Percentiles rank a stretch among this genome's conserved stretches.
phyloP scores from a whole-genome alignment of 2,329 filamentous ascomycete genomes.

The Whalleya microplaca region DNA sequence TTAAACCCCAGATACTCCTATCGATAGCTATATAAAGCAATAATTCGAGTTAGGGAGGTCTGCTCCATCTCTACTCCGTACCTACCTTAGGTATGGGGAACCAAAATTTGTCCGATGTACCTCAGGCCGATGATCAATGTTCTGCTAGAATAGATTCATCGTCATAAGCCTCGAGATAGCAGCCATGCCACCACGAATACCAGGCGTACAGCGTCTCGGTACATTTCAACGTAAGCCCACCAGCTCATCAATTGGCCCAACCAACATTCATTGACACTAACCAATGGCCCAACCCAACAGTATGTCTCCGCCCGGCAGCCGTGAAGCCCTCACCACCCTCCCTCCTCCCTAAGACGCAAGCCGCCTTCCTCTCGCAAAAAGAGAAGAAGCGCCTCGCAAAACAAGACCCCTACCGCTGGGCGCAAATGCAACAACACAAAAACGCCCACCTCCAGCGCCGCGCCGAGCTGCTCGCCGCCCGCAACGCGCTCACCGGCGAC shows the following conservation, averaged over 20 bases:
- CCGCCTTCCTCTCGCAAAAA: slow-evolving; percentile 64
- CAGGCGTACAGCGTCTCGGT: slow-evolving; percentile 61
- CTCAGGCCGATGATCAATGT: slow-evolving; percentile 15
- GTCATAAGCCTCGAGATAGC: slow-evolving; percentile 11
- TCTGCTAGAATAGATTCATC: slow-evolving; percentile 16
- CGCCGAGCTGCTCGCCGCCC: slow-evolving; percentile 66
- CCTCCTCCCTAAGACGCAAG: slow-evolving; percentile 62
- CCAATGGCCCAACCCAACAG: slow-evolving; percentile 43
- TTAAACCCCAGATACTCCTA: too few relatives aligned
- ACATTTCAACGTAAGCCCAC: slow-evolving; percentile 59
- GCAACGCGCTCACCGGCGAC: slow-evolving; percentile 70
- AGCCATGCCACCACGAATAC: slow-evolving; percentile 71
- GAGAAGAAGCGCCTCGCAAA: slow-evolving; percentile 69
- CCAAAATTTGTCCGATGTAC: not conserved
- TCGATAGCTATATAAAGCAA: too few relatives aligned
- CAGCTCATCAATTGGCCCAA: slow-evolving; percentile 28
- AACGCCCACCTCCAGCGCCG: slow-evolving; percentile 80
- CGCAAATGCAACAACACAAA: slow-evolving; percentile 82
- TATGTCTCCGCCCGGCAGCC: slow-evolving; percentile 62
- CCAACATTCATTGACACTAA: slow-evolving; percentile 8
- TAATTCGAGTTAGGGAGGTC: too few relatives aligned
- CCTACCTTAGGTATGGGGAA: too few relatives aligned
- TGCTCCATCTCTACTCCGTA: too few relatives aligned
- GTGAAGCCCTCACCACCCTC: slow-evolving; percentile 50
- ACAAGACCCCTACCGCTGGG: slow-evolving; percentile 80